phyloP scores from a whole-genome alignment of 2,329 filamentous ascomycete species.

The Juglanconis sp. region DNA sequence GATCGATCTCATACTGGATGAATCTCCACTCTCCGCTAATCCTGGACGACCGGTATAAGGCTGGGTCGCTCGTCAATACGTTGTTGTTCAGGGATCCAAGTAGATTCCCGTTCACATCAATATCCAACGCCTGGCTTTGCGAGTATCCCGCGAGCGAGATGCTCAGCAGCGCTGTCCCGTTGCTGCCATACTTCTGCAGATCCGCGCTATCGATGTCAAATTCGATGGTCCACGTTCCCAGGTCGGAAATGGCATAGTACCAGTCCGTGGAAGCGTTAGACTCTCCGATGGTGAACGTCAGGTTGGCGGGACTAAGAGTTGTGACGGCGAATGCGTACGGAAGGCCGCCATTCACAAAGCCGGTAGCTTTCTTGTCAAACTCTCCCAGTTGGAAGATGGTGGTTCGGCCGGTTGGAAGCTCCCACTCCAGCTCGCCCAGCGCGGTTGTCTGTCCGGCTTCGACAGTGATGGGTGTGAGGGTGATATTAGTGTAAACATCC shows the following conservation, averaged over 20 bases:
- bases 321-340: slow-evolving; percentile 44
- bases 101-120: slow-evolving; percentile 38
- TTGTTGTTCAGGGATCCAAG: slow-evolving; percentile 40
- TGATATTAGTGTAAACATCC: slow-evolving; percentile 43
- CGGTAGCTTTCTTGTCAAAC: slow-evolving; percentile 43
- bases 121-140: slow-evolving; percentile 42
- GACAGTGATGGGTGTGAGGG: slow-evolving; percentile 38
- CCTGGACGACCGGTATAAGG: slow-evolving; percentile 45
- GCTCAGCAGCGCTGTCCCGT: slow-evolving; percentile 34
- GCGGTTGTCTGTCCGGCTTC: slow-evolving; percentile 30
- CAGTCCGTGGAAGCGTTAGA: slow-evolving; percentile 37
- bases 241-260: slow-evolving; percentile 45
- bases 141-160: slow-evolving; percentile 44
- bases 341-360: slow-evolving; percentile 40
- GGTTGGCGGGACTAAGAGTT: slow-evolving; percentile 39
- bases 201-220: slow-evolving; percentile 23
- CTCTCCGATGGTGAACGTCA: slow-evolving; percentile 40
- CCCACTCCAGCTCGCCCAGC: slow-evolving; percentile 40
- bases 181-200: neutral
- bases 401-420: slow-evolving; percentile 30
- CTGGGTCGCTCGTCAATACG: slow-evolving; percentile 38
- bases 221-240: slow-evolving; percentile 34
- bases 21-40: slow-evolving; percentile 45
- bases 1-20: slow-evolving; percentile 35
- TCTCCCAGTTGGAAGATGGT: slow-evolving; percentile 47